These are phyloP conservation scores for Fraxinus quadrangulata DNA, from an alignment of 257 asterid genomes.

Conservation along the genomic window DNA sequence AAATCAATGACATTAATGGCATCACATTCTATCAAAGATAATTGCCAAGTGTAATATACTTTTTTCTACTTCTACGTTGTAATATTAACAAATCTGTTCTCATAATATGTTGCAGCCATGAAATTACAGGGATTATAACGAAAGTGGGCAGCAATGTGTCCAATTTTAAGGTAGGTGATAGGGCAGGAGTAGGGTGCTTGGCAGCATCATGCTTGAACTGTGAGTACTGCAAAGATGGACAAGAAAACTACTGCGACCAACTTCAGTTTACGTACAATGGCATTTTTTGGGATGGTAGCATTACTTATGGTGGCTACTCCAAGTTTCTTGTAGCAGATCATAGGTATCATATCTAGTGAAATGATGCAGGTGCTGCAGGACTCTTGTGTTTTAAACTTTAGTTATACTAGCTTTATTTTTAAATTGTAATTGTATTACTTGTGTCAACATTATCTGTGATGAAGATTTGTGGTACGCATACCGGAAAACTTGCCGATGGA, in stretches of 20 bases:
- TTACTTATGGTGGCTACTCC: constrained; percentile 94
- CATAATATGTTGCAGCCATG: constrained; percentile 53
- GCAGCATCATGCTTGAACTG: constrained; percentile 81
- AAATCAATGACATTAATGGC: too few species aligned
- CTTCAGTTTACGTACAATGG: constrained; percentile 75
- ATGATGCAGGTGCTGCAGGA: not conserved
- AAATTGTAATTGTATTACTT: not conserved
- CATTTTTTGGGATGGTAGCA: constrained; percentile 85
- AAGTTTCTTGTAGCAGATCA: constrained; percentile 65
- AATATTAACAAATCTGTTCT: not conserved
- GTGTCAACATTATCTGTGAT: not conserved
- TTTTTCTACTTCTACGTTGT: not conserved
- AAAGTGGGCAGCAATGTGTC: constrained; percentile 74
- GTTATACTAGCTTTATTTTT: not conserved
- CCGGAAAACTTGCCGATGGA: constrained; percentile 78
- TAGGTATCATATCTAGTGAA: constrained; percentile 31
- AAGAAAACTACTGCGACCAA: constrained; percentile 79
- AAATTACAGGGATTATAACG: constrained; percentile 70
- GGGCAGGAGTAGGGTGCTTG: constrained; percentile 85
- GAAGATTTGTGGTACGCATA: constrained; percentile 68
- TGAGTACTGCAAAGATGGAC: constrained; percentile 58
- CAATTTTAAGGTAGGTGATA: constrained; percentile 67
- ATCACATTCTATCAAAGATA: too few species aligned
- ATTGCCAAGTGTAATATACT: not conserved
- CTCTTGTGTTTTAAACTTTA: not conserved